A percentile compares a stretch with the other conserved stretches of the same genome.
Evolutionary conservation across 805 yeast species (phyloP).

Genomic region (Candida xyloterini): DNA sequence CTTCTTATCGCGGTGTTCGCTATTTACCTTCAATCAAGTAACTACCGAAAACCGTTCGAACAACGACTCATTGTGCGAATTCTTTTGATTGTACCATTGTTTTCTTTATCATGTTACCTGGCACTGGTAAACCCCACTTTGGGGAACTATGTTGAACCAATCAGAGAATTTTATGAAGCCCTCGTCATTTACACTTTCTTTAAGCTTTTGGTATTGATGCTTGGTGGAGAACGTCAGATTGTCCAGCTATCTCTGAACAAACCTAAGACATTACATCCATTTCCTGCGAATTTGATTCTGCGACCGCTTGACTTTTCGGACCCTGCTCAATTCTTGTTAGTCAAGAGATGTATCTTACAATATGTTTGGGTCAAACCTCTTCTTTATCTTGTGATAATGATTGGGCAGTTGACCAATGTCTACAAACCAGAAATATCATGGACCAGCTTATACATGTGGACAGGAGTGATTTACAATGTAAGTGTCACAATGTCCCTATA

Average conservation of each 20-base stretch:
- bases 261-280: slow-evolving; percentile 67
- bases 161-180: slow-evolving; percentile 91
- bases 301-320: slow-evolving; percentile 77
- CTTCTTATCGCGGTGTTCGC: slow-evolving; percentile 42
- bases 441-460: slow-evolving; percentile 56
- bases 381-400: slow-evolving; percentile 54
- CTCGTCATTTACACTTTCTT: slow-evolving; percentile 93
- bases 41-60: slow-evolving; percentile 85
- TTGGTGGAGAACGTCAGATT: slow-evolving; percentile 91
- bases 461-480: slow-evolving; percentile 68
- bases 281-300: slow-evolving; percentile 46
- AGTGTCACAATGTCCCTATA: slow-evolving; percentile 82
- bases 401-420: slow-evolving; percentile 45
- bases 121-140: slow-evolving; percentile 46
- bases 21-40: slow-evolving; percentile 52
- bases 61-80: slow-evolving; percentile 85
- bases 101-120: slow-evolving; percentile 66
- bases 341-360: slow-evolving; percentile 85
- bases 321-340: slow-evolving; percentile 69
- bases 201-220: slow-evolving; percentile 70
- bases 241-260: slow-evolving; percentile 60
- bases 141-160: slow-evolving; percentile 60
- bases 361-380: slow-evolving; percentile 94
- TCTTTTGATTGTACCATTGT: slow-evolving; percentile 76
- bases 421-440: slow-evolving; percentile 50